Base-by-base conservation (phyloP, 495 filamentous ascomycete species). In the Arthonia radiata region DNA sequence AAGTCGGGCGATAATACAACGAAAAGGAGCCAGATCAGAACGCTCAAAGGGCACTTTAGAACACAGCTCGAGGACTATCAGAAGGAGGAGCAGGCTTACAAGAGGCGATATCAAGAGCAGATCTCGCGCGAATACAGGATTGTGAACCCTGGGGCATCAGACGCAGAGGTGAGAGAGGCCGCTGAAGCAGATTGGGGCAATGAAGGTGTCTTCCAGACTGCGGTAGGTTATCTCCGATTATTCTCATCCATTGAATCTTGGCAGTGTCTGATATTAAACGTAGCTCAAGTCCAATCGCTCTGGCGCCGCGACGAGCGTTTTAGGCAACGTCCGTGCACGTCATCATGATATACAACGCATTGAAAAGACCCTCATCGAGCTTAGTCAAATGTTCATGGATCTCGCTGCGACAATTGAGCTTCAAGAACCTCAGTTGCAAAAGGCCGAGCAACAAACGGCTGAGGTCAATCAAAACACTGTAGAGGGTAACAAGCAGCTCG, bases 281-380 rank as follows among this genome's bases (percentile, higher is more conserved):
- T 30, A 77, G 70, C 67, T 79, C 38, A 64, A 67, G 34, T 59
- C 55, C 38, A 74, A 72, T 56, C 65, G 68, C 33, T 56, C 58
- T 23, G 69, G 64, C 25, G 59, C 48, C 27, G 70, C 72, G 22
- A 53, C 53, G 2, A 61, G 61, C 3, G 67, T 73, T 8, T 67
- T 76, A 24, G 66, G 67, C 35, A 63, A 63, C 24, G 72, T 78
- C 12, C 67, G 67, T 32, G 71, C 70, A n/a, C 68, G 73, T 26
- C 72, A 78, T 46, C 65, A 68, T 33, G 72, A 78, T 45, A 65
- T 79, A 31, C 57, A 67, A 40, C 64, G 61, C 40, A 78, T 79
- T 40, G 68, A 76, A 43, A 47, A 49, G 29, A 71, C 67, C 3
- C 54, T 79, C 28, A 47, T 50, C 31, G 67, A 77, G 42, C 59